These are phyloP conservation scores for Albatrellus ellisii DNA, from an alignment of 768 basidiomycete species.

Conservation along the genomic window DNA sequence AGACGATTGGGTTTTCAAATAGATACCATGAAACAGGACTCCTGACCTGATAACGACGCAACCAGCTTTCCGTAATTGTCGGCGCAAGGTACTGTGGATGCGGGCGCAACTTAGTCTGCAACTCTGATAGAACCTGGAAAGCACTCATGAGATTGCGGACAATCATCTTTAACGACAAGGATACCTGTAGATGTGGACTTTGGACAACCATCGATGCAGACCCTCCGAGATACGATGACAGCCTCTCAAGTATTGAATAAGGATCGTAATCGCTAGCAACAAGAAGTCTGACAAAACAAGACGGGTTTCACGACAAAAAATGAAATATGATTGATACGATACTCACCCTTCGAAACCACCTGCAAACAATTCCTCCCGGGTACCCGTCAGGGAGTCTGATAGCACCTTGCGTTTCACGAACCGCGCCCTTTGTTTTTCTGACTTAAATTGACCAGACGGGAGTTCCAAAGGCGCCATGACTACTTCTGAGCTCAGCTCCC, in stretches of 20 bases:
- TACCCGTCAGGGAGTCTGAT: constrained; percentile 43
- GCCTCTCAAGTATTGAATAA: constrained; percentile 58
- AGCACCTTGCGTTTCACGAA: constrained; percentile 67
- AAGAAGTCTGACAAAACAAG: constrained; percentile 38
- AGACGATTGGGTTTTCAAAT: neutral
- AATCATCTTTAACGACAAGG: constrained; percentile 3
- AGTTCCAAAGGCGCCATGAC: constrained; percentile 50
- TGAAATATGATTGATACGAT: no score
- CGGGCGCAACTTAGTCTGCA: constrained; percentile 58
- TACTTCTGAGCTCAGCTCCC: constrained; percentile 18
- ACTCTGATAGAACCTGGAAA: constrained; percentile 56
- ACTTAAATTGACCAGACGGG: constrained; percentile 43
- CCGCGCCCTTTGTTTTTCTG: constrained; percentile 58
- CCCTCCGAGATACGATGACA: constrained; percentile 70
- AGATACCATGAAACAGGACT: neutral
- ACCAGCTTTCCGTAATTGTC: constrained; percentile 74
- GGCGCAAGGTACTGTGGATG: constrained; percentile 62
- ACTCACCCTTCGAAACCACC: constrained; percentile 85
- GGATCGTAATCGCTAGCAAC: constrained; percentile 81
- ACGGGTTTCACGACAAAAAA: neutral
- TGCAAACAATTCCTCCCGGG: constrained; percentile 68
- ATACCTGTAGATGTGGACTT: constrained; percentile 67
- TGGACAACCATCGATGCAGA: constrained; percentile 83
- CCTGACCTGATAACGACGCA: constrained; percentile 75
- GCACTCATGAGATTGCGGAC: neutral